Evolutionary conservation across 106 monocot genomes (phyloP).

Genomic region (Dendrobium nobile): DNA sequence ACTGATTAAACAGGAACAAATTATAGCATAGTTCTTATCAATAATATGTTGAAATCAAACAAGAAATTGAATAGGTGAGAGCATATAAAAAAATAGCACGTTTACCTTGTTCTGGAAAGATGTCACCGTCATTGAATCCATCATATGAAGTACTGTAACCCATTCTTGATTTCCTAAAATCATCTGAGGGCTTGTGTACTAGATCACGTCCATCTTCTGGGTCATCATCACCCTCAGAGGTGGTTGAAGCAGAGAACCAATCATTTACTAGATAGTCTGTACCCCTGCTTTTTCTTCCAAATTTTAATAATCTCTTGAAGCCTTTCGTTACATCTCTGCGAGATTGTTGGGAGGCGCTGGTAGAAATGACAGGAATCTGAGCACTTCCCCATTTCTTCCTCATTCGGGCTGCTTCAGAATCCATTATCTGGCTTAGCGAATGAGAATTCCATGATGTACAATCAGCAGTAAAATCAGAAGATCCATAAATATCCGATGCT

Average conservation of each 20-base stretch:
- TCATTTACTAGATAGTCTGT: constrained; percentile 41
- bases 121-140: constrained; percentile 47
- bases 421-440: constrained; percentile 37
- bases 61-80: neutral
- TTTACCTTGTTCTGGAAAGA: constrained; percentile 63
- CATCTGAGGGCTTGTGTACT: constrained; percentile 35
- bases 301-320: constrained; percentile 69
- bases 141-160: constrained; percentile 42
- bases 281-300: constrained; percentile 72
- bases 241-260: constrained; percentile 78
- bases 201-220: constrained; percentile 49
- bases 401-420: constrained; percentile 51
- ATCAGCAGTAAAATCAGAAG: constrained; percentile 49
- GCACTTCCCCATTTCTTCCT: constrained; percentile 92
- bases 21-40: neutral
- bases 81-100: neutral
- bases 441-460: constrained; percentile 62
- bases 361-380: constrained; percentile 52
- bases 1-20: neutral
- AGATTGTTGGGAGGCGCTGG: constrained; percentile 39
- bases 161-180: constrained; percentile 56
- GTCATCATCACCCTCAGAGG: constrained; percentile 84
- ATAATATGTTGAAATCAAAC: neutral
- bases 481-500: constrained; percentile 61
- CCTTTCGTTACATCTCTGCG: constrained; percentile 68